Base-by-base conservation (phyloP, 2,329 filamentous ascomycete genomes). In the Hypomyces perniciosus region DNA sequence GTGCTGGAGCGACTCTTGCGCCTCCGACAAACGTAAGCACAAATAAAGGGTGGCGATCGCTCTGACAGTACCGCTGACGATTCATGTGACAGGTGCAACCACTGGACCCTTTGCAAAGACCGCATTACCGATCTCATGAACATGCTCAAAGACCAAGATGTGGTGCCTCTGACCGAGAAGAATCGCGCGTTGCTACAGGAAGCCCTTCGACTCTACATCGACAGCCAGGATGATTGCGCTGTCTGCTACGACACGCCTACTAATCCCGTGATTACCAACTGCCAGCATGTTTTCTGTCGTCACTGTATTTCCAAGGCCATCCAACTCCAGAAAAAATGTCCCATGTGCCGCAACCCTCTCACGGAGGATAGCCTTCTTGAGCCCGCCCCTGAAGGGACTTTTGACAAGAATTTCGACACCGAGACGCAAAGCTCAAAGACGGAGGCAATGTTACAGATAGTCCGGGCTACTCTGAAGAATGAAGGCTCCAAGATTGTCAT, bases 1-100 rank as follows among this genome's bases (percentile, higher is more conserved):
- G 76, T 96, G 1, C 77, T 96, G 8, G 90, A 95, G 67, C 80
- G 90, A 12, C 76, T 96, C 4, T 79, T 96, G 5, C 84, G 91
- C 9, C 80, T 95, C 57, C 81, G 91, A 13, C 90, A 96, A 69
- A 80, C 87, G 65, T 77, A 62, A 59, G 68, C 61, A 9, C n/a
- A 5, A 28, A 8, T 13, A 30, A 7, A 34, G 12, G 20, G 12
- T 4, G n/a, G 7, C 8, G 12, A 4, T 4, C 39, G 20, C 6
- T 39, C 28, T 37, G 5, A 27, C 20, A 13, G 6, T 26, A 3
- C 13, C 10, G 33, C 9, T 6, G 7, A 12, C 3, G 8, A 9
- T 3, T 34, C 26, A 5, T 33, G 2, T 12, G 10, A 9, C 50
- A 78, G 75, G 9, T 96, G 90, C 68, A 90, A 92, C 57, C 90